These are phyloP conservation scores for Cryptococcus jaspeensis DNA, from an alignment of 1,284 basidiomycete species.

Conservation along the genomic window DNA sequence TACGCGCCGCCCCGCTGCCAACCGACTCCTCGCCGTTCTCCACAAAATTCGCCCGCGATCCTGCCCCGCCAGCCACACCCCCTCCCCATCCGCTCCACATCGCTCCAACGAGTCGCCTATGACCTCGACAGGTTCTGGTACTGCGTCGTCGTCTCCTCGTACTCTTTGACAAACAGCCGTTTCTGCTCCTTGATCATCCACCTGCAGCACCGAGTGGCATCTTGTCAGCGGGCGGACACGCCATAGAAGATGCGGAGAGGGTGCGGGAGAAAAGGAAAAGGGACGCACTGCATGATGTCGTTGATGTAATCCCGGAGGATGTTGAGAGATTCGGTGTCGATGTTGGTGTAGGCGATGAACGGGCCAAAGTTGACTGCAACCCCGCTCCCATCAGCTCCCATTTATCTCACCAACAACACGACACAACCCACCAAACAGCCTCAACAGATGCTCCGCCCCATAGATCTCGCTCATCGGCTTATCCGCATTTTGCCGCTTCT, in stretches of 20 bases:
- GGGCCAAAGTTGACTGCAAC: slow-evolving; percentile 56
- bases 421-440: slow-evolving; percentile 75
- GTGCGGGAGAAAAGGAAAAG: neutral
- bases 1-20: too few species aligned
- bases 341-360: slow-evolving; percentile 87
- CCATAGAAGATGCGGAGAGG: neutral
- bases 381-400: neutral
- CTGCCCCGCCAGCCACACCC: too few species aligned
- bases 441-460: slow-evolving; percentile 88
- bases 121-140: slow-evolving; percentile 51
- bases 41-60: too few species aligned
- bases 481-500: slow-evolving; percentile 69
- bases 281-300: slow-evolving; percentile 77
- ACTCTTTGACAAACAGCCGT: slow-evolving; percentile 51
- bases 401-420: neutral
- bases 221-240: too few species aligned
- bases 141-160: slow-evolving; percentile 52
- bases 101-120: slow-evolving; percentile 22
- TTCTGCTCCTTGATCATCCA: slow-evolving; percentile 55
- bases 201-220: slow-evolving; percentile 24
- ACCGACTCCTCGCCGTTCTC: too few species aligned
- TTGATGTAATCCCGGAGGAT: slow-evolving; percentile 86
- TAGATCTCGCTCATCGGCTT: slow-evolving; percentile 89
- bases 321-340: slow-evolving; percentile 81
- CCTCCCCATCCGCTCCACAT: neutral